phyloP scores from a whole-genome alignment of 1,284 basidiomycete genomes.

The Paramarasmius palmivorus region DNA sequence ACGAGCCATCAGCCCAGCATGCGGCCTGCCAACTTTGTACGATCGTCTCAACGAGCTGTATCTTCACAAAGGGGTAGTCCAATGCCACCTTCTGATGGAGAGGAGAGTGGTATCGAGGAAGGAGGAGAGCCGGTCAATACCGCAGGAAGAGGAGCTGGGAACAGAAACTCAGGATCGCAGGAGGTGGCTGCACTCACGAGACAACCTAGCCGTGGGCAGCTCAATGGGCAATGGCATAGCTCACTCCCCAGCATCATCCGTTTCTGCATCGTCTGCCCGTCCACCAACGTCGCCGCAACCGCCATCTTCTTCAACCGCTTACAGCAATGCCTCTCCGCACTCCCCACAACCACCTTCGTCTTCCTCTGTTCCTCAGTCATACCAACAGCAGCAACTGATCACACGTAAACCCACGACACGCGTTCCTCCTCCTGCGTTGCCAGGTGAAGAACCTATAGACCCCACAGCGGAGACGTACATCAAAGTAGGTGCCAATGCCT shows the following conservation, averaged over 20 bases:
- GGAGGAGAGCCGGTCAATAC: slow-evolving; percentile 51
- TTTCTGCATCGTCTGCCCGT: neutral
- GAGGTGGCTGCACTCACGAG: slow-evolving; percentile 19
- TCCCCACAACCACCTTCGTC: too few relatives aligned
- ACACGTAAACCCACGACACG: slow-evolving; percentile 17
- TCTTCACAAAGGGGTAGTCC: slow-evolving; percentile 2
- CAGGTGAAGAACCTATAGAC: slow-evolving; percentile 56
- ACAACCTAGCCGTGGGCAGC: slow-evolving; percentile 27
- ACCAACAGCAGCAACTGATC: neutral
- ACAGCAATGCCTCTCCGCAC: neutral
- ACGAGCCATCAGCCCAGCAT: slow-evolving; percentile 54
- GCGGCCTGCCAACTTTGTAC: slow-evolving; percentile 58
- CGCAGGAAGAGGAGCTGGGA: slow-evolving; percentile 65
- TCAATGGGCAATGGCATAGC: slow-evolving; percentile 9
- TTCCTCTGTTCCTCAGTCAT: too few relatives aligned
- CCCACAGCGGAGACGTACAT: slow-evolving; percentile 63
- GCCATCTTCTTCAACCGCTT: slow-evolving; percentile 4
- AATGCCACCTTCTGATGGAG: slow-evolving; percentile 5
- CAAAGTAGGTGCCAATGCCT: slow-evolving; percentile 65
- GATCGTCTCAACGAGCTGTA: slow-evolving; percentile 50
- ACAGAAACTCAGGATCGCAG: slow-evolving; percentile 31
- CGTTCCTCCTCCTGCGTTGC: slow-evolving; percentile 21
- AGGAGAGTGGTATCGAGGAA: too few relatives aligned
- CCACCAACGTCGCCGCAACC: slow-evolving; percentile 4
- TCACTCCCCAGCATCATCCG: slow-evolving; percentile 4